These are phyloP conservation scores for Suhomyces kilbournensis DNA, from an alignment of 805 yeast species.

Conservation along the genomic window DNA sequence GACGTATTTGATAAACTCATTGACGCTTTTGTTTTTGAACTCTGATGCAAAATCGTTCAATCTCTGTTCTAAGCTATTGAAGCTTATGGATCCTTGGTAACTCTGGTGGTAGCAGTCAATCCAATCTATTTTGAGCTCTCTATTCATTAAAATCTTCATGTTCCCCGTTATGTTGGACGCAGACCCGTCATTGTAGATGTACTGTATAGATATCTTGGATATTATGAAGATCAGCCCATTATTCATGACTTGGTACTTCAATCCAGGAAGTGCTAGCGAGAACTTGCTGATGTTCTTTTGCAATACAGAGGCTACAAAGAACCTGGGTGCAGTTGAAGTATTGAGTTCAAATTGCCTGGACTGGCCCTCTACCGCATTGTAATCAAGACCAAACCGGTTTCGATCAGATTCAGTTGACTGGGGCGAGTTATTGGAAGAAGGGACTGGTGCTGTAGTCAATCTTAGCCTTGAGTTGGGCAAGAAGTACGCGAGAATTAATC, in stretches of 20 bases:
- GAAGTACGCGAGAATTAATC: constrained; percentile 31
- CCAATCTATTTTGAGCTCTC: constrained; percentile 67
- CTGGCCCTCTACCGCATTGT: constrained; percentile 6
- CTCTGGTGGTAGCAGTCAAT: constrained; percentile 50
- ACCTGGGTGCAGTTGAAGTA: constrained; percentile 61
- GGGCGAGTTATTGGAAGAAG: constrained; percentile 1
- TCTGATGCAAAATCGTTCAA: constrained; percentile 19
- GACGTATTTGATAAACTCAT: constrained; percentile 20
- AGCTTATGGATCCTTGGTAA: constrained; percentile 26
- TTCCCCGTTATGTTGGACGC: constrained; percentile 60
- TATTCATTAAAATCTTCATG: constrained; percentile 58
- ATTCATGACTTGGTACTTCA: constrained; percentile 39
- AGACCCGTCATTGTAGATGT: constrained; percentile 66
- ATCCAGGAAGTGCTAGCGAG: constrained; percentile 31
- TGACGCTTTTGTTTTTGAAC: constrained; percentile 9
- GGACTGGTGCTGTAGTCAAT: constrained; percentile 22
- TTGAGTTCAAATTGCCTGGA: constrained; percentile 58
- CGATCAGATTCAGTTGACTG: constrained; percentile 2
- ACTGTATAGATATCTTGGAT: constrained; percentile 25
- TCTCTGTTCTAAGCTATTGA: constrained; percentile 23
- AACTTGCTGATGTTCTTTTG: constrained; percentile 38
- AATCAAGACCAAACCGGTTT: constrained; percentile 4
- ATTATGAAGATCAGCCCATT: constrained; percentile 38
- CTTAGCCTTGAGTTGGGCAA: constrained; percentile 30
- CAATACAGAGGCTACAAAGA: constrained; percentile 49